Base-by-base conservation (phyloP, 2,329 filamentous ascomycete genomes). In the Neofusicoccum umdonicola region DNA sequence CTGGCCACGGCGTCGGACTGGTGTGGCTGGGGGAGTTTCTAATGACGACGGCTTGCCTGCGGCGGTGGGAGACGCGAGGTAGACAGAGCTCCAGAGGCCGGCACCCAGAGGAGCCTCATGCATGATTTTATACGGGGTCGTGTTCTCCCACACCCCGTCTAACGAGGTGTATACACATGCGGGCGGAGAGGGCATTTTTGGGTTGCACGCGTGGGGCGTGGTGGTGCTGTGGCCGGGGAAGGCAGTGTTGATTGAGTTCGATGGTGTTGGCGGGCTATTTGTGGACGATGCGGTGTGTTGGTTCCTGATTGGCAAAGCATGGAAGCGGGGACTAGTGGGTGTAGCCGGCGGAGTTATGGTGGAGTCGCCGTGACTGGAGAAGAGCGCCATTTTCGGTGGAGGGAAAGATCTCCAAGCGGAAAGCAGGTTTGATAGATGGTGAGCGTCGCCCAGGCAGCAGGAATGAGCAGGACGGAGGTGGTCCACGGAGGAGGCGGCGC, bases 21-120 rank as follows among this genome's bases (percentile, higher is more conserved):
- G 45, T 66, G 65, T 22, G 67, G 62, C 45, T 12, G 62, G 66
- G n/a, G 52, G 58, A 3, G 41, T 64, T 13, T 48, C 50, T 19
- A 19, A n/a, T 19, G 57, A 17, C 4, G 45, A 22, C 42, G 13
- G 19, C 17, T n/a, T 17, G 19, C 17, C 3, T 61, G 57, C n/a
- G 13, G 56, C 44, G 64, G 68, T 19, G 70, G 39, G 61, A 22
- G 34, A 69, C 6, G 73, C 76, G 6, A 74, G 68, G 65, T 74
- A 77, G 0, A 78, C 75, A 67, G 76, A 71, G 64, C 75, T 77
- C 76, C 76, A 78, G 15, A 71, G 67, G 11, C 76, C 76, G 15
- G 68, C 69, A 15, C 76, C 76, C 12, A 78, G 71, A 3, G 67
- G 50, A 1, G 68, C 42, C 68, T 73, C 64, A 71, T 74, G 19